Evolutionary conservation across 2,329 filamentous ascomycete genomes (phyloP).

Genomic region (Trichoderma sp.): DNA sequence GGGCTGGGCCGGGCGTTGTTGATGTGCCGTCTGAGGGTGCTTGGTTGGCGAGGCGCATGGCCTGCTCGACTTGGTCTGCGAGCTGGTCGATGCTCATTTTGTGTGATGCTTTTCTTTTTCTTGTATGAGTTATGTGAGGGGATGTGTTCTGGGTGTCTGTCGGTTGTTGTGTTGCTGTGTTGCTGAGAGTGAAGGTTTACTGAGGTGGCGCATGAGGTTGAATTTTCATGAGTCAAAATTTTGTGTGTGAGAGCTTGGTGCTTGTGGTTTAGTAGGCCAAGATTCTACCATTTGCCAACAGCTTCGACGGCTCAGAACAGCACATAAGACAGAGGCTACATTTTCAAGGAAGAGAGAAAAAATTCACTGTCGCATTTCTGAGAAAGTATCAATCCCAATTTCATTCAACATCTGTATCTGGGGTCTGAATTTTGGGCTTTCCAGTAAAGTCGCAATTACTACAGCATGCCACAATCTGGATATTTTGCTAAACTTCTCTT

Average conservation of each 20-base stretch:
- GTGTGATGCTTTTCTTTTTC: not conserved
- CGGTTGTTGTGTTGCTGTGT: not conserved
- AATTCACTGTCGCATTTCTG: too few species aligned
- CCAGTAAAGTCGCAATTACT: too few species aligned
- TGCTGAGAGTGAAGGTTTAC: not conserved
- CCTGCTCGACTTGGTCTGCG: slow-evolving; percentile 45
- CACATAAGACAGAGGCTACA: not conserved
- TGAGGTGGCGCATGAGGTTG: slow-evolving; percentile 11
- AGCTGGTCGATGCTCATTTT: slow-evolving; percentile 49
- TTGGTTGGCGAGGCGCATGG: slow-evolving; percentile 35
- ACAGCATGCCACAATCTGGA: too few species aligned
- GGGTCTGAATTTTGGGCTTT: too few species aligned
- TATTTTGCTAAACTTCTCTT: too few species aligned
- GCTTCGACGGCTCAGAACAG: not conserved
- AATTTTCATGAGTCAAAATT: slow-evolving; percentile 17
- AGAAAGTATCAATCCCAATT: too few species aligned
- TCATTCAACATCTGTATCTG: too few species aligned
- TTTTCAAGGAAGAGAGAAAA: not conserved
- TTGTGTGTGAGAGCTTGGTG: slow-evolving; percentile 9
- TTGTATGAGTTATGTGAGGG: not conserved
- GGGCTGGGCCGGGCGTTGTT: slow-evolving; percentile 40
- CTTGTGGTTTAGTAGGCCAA: not conserved
- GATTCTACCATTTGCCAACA: slow-evolving; percentile 1
- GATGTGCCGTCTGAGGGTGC: slow-evolving; percentile 34
- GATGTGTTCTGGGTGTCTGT: not conserved